Conservation (phyloP, 2,329 filamentous ascomycete species). For the Chrysoporthe deuterocubensis region DNA sequence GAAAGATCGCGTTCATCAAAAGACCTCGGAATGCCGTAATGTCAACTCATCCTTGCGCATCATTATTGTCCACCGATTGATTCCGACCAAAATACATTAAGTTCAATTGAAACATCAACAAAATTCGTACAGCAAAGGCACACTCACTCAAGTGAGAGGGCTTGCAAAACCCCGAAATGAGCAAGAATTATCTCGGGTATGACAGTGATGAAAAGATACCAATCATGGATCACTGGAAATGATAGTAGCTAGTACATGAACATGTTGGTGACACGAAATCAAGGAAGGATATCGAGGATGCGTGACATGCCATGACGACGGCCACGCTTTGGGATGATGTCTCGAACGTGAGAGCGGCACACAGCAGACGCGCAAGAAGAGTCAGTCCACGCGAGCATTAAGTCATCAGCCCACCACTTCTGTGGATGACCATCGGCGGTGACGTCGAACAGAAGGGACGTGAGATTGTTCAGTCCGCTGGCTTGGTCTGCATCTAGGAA, state of each 20-base stretch:
- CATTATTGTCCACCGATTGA: slow-evolving; percentile 7
- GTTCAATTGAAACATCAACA: slow-evolving; percentile 18
- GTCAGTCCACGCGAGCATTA: slow-evolving; percentile 48
- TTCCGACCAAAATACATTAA: slow-evolving; percentile 21
- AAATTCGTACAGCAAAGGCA: slow-evolving; percentile 20
- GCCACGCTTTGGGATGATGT: slow-evolving; percentile 33
- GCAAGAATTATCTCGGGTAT: slow-evolving; percentile 23
- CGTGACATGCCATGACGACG: slow-evolving; percentile 14
- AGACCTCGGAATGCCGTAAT: slow-evolving; percentile 7
- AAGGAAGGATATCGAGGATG: slow-evolving; percentile 14
- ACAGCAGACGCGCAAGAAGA: slow-evolving; percentile 43
- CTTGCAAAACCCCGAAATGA: slow-evolving; percentile 27
- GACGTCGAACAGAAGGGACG: slow-evolving; percentile 45
- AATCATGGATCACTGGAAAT: slow-evolving; percentile 6
- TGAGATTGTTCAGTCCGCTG: slow-evolving; percentile 39
- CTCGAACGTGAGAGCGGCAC: slow-evolving; percentile 42
- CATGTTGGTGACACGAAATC: background rate
- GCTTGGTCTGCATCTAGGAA: slow-evolving; percentile 33
- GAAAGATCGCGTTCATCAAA: background rate
- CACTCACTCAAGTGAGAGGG: slow-evolving; percentile 25
- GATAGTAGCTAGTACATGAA: slow-evolving; percentile 6
- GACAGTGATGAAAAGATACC: slow-evolving; percentile 17
- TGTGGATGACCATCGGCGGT: slow-evolving; percentile 42
- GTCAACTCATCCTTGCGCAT: background rate
- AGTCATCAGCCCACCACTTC: slow-evolving; percentile 53